A percentile compares a stretch with the other conserved stretches of the same genome.
Evolutionary conservation across 169 alveolate species (phyloP).

Genomic region (Cryptosporidium bovis): DNA sequence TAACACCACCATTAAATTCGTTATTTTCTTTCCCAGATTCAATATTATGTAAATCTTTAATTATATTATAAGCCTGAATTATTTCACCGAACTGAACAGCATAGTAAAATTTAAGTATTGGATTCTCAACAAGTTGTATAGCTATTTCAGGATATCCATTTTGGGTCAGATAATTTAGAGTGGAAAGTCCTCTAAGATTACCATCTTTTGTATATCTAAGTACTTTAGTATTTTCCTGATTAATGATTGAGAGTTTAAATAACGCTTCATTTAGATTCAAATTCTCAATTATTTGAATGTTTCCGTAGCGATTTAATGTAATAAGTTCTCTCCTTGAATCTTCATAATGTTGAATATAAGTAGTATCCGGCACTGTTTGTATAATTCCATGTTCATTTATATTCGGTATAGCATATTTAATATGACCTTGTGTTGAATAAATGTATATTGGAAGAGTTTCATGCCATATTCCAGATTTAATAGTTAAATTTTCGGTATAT

Average conservation of each 20-base stretch:
- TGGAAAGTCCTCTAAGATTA: constrained; percentile 78
- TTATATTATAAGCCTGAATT: constrained; percentile 81
- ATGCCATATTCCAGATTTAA: constrained; percentile 70
- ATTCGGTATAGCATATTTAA: constrained; percentile 64
- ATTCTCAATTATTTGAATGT: constrained; percentile 73
- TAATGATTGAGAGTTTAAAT: constrained; percentile 80
- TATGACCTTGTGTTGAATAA: constrained; percentile 67
- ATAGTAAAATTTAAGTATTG: constrained; percentile 80
- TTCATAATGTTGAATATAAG: constrained; percentile 62
- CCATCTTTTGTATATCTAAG: constrained; percentile 74
- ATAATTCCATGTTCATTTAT: constrained; percentile 51
- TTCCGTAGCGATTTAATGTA: constrained; percentile 76
- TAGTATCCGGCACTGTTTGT: constrained; percentile 45
- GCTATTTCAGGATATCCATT: constrained; percentile 83
- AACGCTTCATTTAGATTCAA: constrained; percentile 80
- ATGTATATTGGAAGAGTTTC: constrained; percentile 61
- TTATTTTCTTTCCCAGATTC: constrained; percentile 69
- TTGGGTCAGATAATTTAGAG: constrained; percentile 81
- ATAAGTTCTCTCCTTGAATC: constrained; percentile 69
- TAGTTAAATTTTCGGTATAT: constrained; percentile 60
- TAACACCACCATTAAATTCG: neutral
- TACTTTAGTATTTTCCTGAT: constrained; percentile 78
- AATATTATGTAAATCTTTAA: constrained; percentile 78
- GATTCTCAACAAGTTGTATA: constrained; percentile 80
- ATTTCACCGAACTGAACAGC: constrained; percentile 83